Evolutionary conservation across 345 rosid genomes (phyloP).

Genomic region (Salix exigua): DNA sequence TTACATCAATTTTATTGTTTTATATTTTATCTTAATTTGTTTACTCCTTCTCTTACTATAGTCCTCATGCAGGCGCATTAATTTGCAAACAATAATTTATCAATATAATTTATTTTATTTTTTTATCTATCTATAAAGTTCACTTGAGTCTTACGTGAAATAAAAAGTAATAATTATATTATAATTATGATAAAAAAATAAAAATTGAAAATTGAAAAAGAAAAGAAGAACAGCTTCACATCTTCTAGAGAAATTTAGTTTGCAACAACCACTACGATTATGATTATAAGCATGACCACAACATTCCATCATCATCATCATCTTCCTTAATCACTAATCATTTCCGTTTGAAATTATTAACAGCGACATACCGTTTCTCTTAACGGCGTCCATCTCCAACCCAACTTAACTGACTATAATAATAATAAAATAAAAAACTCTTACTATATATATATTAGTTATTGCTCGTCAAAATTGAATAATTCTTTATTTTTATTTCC

Average conservation of each 20-base stretch:
- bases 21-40: too few relatives aligned
- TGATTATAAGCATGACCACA: conserved; percentile 64
- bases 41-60: too few relatives aligned
- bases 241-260: not conserved
- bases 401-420: not conserved
- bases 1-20: too few relatives aligned
- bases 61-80: too few relatives aligned
- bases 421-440: not conserved
- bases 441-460: not conserved
- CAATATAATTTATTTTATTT: too few relatives aligned
- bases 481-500: not conserved
- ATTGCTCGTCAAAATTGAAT: not conserved
- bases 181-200: not conserved
- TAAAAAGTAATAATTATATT: too few relatives aligned
- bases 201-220: not conserved
- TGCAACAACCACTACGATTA: conserved; percentile 11
- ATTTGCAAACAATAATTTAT: too few relatives aligned
- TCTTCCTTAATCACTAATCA: not conserved
- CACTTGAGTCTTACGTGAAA: too few relatives aligned
- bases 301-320: conserved; percentile 46
- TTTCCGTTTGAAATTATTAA: conserved; percentile 5
- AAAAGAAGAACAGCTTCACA: not conserved
- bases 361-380: not conserved
- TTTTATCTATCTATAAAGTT: too few relatives aligned
- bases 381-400: not conserved